Conservation (phyloP, 306 rosid genomes). For the Chamaecrista fasciculata region DNA sequence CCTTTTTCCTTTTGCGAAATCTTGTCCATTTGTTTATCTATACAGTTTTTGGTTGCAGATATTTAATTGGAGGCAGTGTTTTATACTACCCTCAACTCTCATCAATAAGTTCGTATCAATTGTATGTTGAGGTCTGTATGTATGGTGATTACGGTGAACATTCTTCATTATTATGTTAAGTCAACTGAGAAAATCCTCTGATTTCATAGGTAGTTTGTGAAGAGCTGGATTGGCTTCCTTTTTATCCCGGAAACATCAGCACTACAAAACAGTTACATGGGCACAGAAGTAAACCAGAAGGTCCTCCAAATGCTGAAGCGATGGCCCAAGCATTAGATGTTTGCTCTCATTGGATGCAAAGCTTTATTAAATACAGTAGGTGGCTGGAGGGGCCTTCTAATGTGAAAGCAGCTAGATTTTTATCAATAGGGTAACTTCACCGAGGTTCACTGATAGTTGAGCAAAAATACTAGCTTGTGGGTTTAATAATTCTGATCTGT, state of each 20-base stretch:
- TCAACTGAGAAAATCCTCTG: constrained; percentile 29
- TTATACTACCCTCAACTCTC: constrained; percentile 94
- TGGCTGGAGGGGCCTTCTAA: constrained; percentile 91
- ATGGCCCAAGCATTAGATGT: constrained; percentile 68
- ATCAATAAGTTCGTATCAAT: constrained; percentile 92
- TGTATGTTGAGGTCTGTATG: constrained; percentile 89
- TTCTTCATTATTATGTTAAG: constrained; percentile 28
- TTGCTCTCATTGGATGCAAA: constrained; percentile 93
- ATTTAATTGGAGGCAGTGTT: constrained; percentile 93
- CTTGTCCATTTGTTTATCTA: constrained; percentile 31
- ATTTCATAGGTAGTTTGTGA: constrained; percentile 89
- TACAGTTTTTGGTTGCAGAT: constrained; percentile 51
- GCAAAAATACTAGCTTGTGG: constrained; percentile 29
- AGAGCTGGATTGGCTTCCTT: constrained; percentile 98
- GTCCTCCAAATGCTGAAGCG: constrained; percentile 82
- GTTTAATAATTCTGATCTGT: constrained; percentile 8
- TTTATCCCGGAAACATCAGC: constrained; percentile 69
- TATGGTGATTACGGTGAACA: constrained; percentile 17
- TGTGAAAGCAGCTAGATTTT: constrained; percentile 86
- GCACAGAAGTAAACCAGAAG: constrained; percentile 66
- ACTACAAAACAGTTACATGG: constrained; percentile 52
- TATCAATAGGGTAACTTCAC: constrained; percentile 81
- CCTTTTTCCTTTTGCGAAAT: constrained; percentile 11
- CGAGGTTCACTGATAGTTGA: constrained; percentile 22
- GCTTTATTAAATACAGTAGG: constrained; percentile 87